Percentiles rank a stretch among this genome's conserved stretches.
phyloP scores from a whole-genome alignment of 192 early-diverging fungal genomes.

The Dimargaris verticillata region DNA sequence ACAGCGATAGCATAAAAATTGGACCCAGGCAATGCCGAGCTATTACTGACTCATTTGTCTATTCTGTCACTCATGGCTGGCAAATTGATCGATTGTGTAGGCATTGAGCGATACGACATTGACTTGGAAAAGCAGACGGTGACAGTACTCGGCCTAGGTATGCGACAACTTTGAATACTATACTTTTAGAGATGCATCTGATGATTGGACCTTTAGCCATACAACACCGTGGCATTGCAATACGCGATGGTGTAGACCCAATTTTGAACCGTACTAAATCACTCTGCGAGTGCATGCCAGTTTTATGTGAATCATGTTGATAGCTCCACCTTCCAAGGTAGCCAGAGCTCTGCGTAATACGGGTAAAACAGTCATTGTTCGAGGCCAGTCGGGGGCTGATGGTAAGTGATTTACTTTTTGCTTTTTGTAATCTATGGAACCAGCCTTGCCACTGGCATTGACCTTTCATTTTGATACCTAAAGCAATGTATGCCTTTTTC shows the following conservation, averaged over 20 bases:
- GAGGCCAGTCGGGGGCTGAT: conserved; percentile 50
- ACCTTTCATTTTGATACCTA: background rate
- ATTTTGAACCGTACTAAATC: background rate
- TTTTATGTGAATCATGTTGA: background rate
- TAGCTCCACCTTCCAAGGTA: conserved; percentile 47
- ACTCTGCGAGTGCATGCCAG: conserved; percentile 7
- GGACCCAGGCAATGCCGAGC: too few species aligned
- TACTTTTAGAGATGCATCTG: background rate
- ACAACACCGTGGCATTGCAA: background rate
- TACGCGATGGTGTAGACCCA: background rate
- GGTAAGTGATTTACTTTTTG: conserved; percentile 15
- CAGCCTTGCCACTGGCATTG: background rate
- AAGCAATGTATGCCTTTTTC: background rate
- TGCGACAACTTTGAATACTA: background rate
- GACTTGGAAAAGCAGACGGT: conserved; percentile 55
- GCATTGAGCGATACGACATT: conserved; percentile 45
- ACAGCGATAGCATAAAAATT: too few species aligned
- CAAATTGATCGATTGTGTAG: conserved; percentile 7
- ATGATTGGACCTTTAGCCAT: background rate
- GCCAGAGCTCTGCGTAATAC: conserved; percentile 46
- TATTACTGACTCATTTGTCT: too few species aligned
- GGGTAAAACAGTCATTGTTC: conserved; percentile 57
- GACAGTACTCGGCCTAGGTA: conserved; percentile 51
- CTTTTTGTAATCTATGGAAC: background rate
- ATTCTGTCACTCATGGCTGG: too few species aligned